Percentiles rank a stretch among this genome's conserved stretches.
Conservation (phyloP, 495 filamentous ascomycete genomes). For the Diplogelasinospora grovesii region DNA sequence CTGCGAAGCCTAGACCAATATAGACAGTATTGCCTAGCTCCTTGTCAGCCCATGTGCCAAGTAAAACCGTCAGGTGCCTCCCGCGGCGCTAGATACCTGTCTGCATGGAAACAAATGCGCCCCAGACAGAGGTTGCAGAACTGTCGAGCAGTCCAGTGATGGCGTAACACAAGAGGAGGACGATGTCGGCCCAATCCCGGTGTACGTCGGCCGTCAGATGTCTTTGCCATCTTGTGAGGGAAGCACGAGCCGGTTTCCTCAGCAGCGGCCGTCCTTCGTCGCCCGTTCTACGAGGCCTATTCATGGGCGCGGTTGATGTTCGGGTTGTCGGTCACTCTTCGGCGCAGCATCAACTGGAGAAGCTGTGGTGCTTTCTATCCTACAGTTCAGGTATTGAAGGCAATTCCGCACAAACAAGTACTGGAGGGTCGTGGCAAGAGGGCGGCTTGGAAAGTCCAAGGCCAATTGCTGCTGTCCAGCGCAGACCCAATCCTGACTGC, state of each 20-base stretch:
- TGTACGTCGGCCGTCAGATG: slow-evolving; percentile 45
- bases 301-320: too few relatives aligned
- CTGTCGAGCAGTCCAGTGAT: slow-evolving; percentile 71
- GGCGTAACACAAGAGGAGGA: slow-evolving; percentile 61
- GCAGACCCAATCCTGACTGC: too few relatives aligned
- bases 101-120: slow-evolving; percentile 73
- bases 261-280: slow-evolving; percentile 40
- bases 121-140: slow-evolving; percentile 65
- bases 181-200: slow-evolving; percentile 50
- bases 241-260: slow-evolving; percentile 7
- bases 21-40: slow-evolving; percentile 61
- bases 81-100: too few relatives aligned
- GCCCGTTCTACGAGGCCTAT: neutral
- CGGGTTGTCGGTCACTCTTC: neutral
- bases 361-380: too few relatives aligned
- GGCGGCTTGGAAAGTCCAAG: too few relatives aligned
- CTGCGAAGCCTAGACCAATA: slow-evolving; percentile 57
- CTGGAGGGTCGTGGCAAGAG: too few relatives aligned
- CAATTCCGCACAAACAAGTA: too few relatives aligned
- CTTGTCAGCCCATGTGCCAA: neutral
- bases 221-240: slow-evolving; percentile 22
- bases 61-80: too few relatives aligned
- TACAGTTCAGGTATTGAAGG: too few relatives aligned
- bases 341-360: neutral
- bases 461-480: too few relatives aligned